phyloP scores from a whole-genome alignment of 345 rosid genomes.

The Kernera saxatilis region DNA sequence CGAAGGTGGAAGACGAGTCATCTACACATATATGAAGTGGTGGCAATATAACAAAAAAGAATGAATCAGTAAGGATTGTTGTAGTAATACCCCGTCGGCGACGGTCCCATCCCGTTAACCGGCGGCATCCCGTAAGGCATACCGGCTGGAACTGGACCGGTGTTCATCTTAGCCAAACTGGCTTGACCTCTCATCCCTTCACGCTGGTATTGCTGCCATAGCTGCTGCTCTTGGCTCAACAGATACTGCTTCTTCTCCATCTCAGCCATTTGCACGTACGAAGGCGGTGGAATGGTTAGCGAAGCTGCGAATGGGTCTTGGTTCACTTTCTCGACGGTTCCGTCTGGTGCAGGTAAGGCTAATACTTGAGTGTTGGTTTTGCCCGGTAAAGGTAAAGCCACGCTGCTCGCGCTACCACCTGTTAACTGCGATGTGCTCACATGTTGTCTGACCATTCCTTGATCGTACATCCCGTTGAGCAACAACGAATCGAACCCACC shows the following conservation, averaged over 20 bases:
- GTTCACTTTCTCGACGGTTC: conserved; percentile 57
- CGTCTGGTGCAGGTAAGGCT: conserved; percentile 84
- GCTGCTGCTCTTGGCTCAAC: conserved; percentile 63
- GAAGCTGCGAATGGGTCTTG: conserved; percentile 81
- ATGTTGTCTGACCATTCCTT: conserved; percentile 85
- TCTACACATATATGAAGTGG: conserved; percentile 21
- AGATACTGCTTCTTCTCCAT: conserved; percentile 74
- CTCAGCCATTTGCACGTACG: conserved; percentile 74
- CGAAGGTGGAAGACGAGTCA: conserved; percentile 20
- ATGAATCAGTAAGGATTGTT: conserved; percentile 30
- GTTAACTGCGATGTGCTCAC: conserved; percentile 55
- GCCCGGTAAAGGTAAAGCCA: conserved; percentile 56
- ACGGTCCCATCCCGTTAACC: conserved; percentile 26
- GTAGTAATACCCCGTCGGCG: conserved; percentile 47
- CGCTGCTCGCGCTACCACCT: conserved; percentile 86
- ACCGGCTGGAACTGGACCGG: conserved; percentile 32
- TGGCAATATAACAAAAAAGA: conserved; percentile 6
- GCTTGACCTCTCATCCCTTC: conserved; percentile 85
- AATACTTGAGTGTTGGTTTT: conserved; percentile 45
- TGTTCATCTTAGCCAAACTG: conserved; percentile 54
- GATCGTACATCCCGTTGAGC: conserved; percentile 92
- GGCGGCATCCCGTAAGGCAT: conserved; percentile 74
- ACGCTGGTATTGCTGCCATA: conserved; percentile 68
- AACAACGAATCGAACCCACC: conserved; percentile 83
- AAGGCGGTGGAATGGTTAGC: conserved; percentile 56